Base-by-base conservation (phyloP, 768 basidiomycete genomes). In the Hypholoma fasciculare region DNA sequence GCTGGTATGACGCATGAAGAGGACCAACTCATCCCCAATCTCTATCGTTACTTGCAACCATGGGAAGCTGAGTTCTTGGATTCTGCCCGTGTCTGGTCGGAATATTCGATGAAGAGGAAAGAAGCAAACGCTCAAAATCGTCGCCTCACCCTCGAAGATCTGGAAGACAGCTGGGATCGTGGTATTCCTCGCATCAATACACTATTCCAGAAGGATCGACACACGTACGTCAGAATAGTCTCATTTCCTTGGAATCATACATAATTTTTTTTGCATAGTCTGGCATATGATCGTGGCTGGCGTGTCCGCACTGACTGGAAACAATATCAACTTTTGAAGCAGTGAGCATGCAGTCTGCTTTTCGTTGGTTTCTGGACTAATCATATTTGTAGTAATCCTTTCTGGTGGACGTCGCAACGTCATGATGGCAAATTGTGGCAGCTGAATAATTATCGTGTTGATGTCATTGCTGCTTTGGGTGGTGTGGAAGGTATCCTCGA, bases 91-190 rank as follows among this genome's bases (percentile, higher is more conserved):
- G 97, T 99, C 40, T 99, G 97, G 97, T 93, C 90, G 0, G 97
- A 99, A 72, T 99, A 99, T 72, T 96, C 96, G 0, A 92, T 98
- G 94, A 99, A 98, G 81, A 80, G 97, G 65, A 98, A 98, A 73
- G 97, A 99, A 70, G 97, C 97, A n/a, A 97, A 95, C 62, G 96
- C 97, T 1, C 94, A 97, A 71, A 98, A 98, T 75, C 89, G 96
- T 56, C 89, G 97, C 14, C 81, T 99, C 54, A 99, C 97, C 1
- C 80, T 99, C 17, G 97, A 99, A 71, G 97, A 98, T 80, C 82
- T 98, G 26, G 97, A 98, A 71, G 96, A 99, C 69, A 94, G 90
- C 66, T 98, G 96, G 96, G 96, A 98, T 74, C 89, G 96, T 63
- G 95, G 96, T 76, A 97, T 98, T 69, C 96, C 96, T 54, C 88